phyloP scores from a whole-genome alignment of 129 eudicot genomes.

The Ambrosia trifida region DNA sequence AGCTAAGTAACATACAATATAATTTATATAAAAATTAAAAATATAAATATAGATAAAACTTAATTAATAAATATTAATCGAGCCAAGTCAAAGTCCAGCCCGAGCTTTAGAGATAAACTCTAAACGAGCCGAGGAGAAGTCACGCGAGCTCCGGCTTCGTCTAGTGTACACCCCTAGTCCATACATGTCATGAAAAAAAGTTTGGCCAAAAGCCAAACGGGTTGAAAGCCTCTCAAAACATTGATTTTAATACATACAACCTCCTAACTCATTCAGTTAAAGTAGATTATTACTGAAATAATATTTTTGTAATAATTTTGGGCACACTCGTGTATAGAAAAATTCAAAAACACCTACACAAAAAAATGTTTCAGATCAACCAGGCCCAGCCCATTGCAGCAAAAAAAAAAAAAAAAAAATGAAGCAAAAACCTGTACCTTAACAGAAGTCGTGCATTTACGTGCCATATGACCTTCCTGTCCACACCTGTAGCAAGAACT shows the following conservation, averaged over 20 bases:
- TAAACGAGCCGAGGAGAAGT: too few species aligned
- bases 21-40: too few species aligned
- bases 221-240: not conserved
- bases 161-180: too few species aligned
- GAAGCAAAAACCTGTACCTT: constrained; percentile 34
- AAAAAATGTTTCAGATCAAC: not conserved
- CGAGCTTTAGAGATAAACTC: too few species aligned
- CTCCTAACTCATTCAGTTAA: not conserved
- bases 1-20: too few species aligned
- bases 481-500: constrained; percentile 81
- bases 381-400: not conserved
- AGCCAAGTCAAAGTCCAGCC: too few species aligned
- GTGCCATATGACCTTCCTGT: constrained; percentile 74
- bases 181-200: not conserved
- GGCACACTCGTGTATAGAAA: not conserved
- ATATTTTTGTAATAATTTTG: not conserved
- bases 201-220: not conserved
- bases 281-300: not conserved
- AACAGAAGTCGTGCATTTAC: constrained; percentile 65
- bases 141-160: too few species aligned
- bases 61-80: too few species aligned
- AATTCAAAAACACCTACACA: not conserved
- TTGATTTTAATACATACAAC: not conserved
- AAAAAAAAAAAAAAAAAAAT: not conserved
- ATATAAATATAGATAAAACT: too few species aligned